phyloP scores from a whole-genome alignment of 2,329 filamentous ascomycete species.

The Sclerotinia subarctica region DNA sequence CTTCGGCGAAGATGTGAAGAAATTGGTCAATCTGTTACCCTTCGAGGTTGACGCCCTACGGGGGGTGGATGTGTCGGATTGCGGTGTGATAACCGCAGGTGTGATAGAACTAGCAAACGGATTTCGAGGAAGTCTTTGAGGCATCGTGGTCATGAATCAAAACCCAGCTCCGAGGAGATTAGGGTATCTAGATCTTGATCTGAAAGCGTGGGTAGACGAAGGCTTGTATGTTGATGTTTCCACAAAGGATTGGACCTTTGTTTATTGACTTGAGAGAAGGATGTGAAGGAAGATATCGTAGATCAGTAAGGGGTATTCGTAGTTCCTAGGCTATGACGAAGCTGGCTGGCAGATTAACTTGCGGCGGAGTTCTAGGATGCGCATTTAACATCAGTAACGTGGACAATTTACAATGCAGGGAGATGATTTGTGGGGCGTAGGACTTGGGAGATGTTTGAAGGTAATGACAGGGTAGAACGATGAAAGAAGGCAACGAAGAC shows the following conservation, averaged over 20 bases:
- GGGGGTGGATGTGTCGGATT: slow-evolving; percentile 34
- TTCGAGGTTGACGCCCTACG: slow-evolving; percentile 62
- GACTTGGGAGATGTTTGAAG: background rate
- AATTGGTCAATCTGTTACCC: slow-evolving; percentile 72
- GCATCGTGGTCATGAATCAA: slow-evolving; percentile 36
- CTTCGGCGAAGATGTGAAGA: slow-evolving; percentile 81
- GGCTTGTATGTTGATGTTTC: background rate
- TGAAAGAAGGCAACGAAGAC: slow-evolving; percentile 15
- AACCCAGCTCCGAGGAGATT: slow-evolving; percentile 23
- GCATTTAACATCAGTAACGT: slow-evolving; percentile 19
- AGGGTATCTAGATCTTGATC: slow-evolving; percentile 15
- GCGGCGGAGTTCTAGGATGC: slow-evolving; percentile 24
- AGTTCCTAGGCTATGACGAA: slow-evolving; percentile 11
- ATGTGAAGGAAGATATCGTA: slow-evolving; percentile 22
- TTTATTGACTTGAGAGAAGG: slow-evolving; percentile 14
- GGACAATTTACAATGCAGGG: slow-evolving; percentile 20
- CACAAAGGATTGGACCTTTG: slow-evolving; percentile 4
- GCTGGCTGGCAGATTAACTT: slow-evolving; percentile 17
- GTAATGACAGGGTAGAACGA: slow-evolving; percentile 15
- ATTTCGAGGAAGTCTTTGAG: slow-evolving; percentile 40
- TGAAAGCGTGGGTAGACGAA: background rate
- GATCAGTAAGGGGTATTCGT: slow-evolving; percentile 22
- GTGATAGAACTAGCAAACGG: slow-evolving; percentile 38
- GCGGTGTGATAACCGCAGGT: slow-evolving; percentile 33
- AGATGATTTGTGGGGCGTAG: slow-evolving; percentile 14